phyloP scores from a whole-genome alignment of 1,284 basidiomycete genomes.

The Heterobasidion irregulare region DNA sequence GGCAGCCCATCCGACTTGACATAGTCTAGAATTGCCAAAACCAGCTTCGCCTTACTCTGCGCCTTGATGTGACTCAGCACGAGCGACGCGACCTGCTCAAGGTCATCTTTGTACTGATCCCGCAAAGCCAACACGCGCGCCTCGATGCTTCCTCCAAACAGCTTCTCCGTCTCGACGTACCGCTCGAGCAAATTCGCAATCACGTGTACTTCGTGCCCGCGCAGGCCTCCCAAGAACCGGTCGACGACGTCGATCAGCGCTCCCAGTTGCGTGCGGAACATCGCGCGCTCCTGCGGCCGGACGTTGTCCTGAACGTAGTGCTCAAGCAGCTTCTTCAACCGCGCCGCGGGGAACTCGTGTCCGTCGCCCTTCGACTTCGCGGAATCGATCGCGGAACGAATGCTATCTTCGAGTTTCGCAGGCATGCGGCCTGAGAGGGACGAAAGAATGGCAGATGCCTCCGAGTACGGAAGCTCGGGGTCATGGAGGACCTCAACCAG shows the following conservation, averaged over 20 bases:
- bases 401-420: constrained; percentile 80
- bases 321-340: constrained; percentile 80
- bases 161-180: constrained; percentile 82
- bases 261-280: constrained; percentile 68
- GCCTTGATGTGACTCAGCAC: constrained; percentile 96
- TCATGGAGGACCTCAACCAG: constrained; percentile 74
- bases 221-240: constrained; percentile 77
- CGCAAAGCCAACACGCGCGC: constrained; percentile 86
- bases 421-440: constrained; percentile 93
- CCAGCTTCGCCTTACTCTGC: constrained; percentile 85
- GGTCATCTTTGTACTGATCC: constrained; percentile 87
- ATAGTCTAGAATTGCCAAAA: constrained; percentile 82
- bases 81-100: constrained; percentile 83
- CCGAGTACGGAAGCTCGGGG: constrained; percentile 85
- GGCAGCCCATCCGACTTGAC: constrained; percentile 74
- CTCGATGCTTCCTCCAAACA: constrained; percentile 92
- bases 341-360: constrained; percentile 80
- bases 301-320: constrained; percentile 81
- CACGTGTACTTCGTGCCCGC: constrained; percentile 78
- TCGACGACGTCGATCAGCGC: constrained; percentile 77
- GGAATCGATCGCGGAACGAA: constrained; percentile 75
- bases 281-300: constrained; percentile 68
- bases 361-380: constrained; percentile 62
- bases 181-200: constrained; percentile 66
- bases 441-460: constrained; percentile 80